A percentile compares a stretch with the other conserved stretches of the same genome.
These are phyloP conservation scores for Entophlyctis luteolus DNA, from an alignment of 192 early-diverging fungal species.

Conservation along the genomic window DNA sequence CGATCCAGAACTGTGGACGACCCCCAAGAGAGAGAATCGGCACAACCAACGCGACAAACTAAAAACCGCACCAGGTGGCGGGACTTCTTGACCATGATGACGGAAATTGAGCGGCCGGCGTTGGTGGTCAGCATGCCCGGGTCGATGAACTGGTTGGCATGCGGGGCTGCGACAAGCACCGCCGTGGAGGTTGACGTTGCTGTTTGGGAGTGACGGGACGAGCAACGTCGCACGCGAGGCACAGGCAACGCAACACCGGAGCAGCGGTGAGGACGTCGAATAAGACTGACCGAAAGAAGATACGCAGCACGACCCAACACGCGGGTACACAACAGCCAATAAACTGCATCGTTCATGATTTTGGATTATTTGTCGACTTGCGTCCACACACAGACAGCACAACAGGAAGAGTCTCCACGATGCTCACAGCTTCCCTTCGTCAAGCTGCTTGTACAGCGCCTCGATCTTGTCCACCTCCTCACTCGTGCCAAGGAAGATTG, in stretches of 20 bases:
- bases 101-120: constrained; percentile 66
- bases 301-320: background rate
- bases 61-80: constrained; percentile 12
- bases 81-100: constrained; percentile 47
- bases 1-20: constrained; percentile 59
- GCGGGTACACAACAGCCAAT: background rate
- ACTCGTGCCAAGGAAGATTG: constrained; percentile 84
- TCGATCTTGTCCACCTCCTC: constrained; percentile 89
- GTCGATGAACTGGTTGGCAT: constrained; percentile 83
- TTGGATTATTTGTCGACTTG: background rate
- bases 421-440: constrained; percentile 16
- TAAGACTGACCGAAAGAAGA: too few relatives aligned
- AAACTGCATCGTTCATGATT: background rate
- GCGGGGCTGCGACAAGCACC: constrained; percentile 76
- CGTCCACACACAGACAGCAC: background rate
- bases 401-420: too few relatives aligned
- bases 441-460: constrained; percentile 56
- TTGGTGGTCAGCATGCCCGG: constrained; percentile 83
- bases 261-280: background rate
- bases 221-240: constrained; percentile 24
- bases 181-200: constrained; percentile 81
- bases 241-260: background rate
- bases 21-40: constrained; percentile 3
- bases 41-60: background rate
- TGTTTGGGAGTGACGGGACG: constrained; percentile 71